Percentiles rank a stretch among this genome's conserved stretches.
These are phyloP conservation scores for Triticum urartu DNA, from an alignment of 176 grass and related monocot species.

Conservation along the genomic window DNA sequence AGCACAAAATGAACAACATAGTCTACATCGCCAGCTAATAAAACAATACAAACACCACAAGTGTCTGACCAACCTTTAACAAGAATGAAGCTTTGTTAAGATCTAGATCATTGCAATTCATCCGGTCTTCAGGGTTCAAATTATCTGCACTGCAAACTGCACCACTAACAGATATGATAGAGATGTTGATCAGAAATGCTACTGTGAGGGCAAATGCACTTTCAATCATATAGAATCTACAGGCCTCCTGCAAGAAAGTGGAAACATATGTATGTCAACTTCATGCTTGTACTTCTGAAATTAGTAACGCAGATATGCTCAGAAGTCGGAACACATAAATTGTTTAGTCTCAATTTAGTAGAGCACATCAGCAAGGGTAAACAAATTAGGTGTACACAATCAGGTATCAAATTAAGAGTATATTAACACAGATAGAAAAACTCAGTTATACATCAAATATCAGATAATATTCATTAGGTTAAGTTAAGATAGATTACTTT, in stretches of 20 bases:
- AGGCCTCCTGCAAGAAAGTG: constrained; percentile 75
- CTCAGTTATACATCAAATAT: neutral
- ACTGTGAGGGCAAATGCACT: constrained; percentile 92
- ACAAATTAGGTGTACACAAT: neutral
- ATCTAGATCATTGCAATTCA: constrained; percentile 79
- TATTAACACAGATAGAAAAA: neutral
- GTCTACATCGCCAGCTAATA: neutral
- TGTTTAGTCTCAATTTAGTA: neutral
- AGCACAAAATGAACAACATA: neutral
- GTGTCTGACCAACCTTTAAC: constrained; percentile 59
- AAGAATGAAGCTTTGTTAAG: constrained; percentile 98
- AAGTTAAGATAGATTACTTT: constrained; percentile 49
- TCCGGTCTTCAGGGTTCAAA: constrained; percentile 71
- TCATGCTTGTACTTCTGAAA: neutral
- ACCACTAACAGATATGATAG: constrained; percentile 93
- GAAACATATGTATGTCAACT: constrained; percentile 21
- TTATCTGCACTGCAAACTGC: constrained; percentile 76
- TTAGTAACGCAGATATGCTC: neutral
- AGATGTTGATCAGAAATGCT: constrained; percentile 97
- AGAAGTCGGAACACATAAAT: neutral
- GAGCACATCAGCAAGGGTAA: neutral
- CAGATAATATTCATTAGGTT: neutral
- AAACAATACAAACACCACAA: neutral
- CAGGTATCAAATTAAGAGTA: neutral
- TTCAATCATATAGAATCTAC: constrained; percentile 92